Base-by-base conservation (phyloP, 495 filamentous ascomycete genomes). In the Annulohypoxylon stygium region DNA sequence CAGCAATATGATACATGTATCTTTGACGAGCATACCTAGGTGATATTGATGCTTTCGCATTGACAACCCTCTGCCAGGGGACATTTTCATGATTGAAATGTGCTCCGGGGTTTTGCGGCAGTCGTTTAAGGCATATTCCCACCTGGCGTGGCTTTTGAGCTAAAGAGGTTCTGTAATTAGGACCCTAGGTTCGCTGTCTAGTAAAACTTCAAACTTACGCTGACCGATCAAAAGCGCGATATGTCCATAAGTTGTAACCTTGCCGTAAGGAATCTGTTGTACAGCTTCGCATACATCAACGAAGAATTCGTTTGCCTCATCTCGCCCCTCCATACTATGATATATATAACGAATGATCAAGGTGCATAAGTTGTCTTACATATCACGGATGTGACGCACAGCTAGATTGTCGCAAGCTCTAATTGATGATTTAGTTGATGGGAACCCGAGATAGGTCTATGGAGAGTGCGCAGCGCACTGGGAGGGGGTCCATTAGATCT, bases 51-150 rank as follows among this genome's bases (percentile, higher is more conserved):
- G 94, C 94, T 79, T 93, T 95, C 2, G 92, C 80, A 76, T 95
- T 97, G 69, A 98, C 92, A 10, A 98, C 93, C 53, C 95, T 85
- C 83, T 98, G 95, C 95, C 95, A 98, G 3, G 95, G 95, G 10
- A 97, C 94, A 73, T 93, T 97, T 16, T 80, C 84, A 64, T 86
- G 82, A 75, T 97, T 88, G 80, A 90, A 97, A 65, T 74, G 81
- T 61, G 69, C 70, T 39, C 75, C 79, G 25, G 81, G 73, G 79
- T 79, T 81, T 11, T 75, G 41, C 2, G 95, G 88, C 14, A 98
- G 90, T 73, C 96, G 90, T 77, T 97, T 97, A 1, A 98, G 88
- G 75, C 90, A 93, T 30, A 95, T 83, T 26, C 95, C 95, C 33
- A 98, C 95, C 81, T 98, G 94, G 30, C 93, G 89, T 6, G 90